Percentiles rank a stretch among this genome's conserved stretches.
Conservation (phyloP, 208 protist genomes). For the Trypanosoma theileri region DNA sequence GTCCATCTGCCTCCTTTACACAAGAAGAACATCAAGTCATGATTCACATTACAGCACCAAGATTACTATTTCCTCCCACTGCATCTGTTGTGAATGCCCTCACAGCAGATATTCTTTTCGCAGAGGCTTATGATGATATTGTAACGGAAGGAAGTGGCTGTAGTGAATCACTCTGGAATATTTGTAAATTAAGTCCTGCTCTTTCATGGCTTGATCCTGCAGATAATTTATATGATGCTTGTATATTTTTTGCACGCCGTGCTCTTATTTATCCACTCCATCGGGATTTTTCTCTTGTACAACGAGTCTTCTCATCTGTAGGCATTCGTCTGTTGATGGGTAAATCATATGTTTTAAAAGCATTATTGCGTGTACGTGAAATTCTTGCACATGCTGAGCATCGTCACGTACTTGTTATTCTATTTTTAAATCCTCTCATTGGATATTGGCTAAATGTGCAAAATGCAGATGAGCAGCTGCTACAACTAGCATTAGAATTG, state of each 20-base stretch:
- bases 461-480: slow-evolving; percentile 49
- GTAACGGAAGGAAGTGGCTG: slow-evolving; percentile 83
- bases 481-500: slow-evolving; percentile 55
- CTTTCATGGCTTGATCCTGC: slow-evolving; percentile 83
- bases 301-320: slow-evolving; percentile 69
- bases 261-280: slow-evolving; percentile 84
- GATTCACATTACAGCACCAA: slow-evolving; percentile 40
- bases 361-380: slow-evolving; percentile 67
- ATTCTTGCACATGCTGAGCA: slow-evolving; percentile 82
- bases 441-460: slow-evolving; percentile 65
- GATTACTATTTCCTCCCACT: slow-evolving; percentile 60
- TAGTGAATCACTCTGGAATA: slow-evolving; percentile 90
- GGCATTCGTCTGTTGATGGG: slow-evolving; percentile 74
- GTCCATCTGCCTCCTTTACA: slow-evolving; percentile 47
- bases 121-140: slow-evolving; percentile 88
- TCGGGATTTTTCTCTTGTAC: slow-evolving; percentile 77
- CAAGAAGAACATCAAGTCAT: slow-evolving; percentile 58
- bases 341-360: slow-evolving; percentile 62
- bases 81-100: slow-evolving; percentile 47
- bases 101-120: slow-evolving; percentile 80
- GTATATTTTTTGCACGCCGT: slow-evolving; percentile 73
- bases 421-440: slow-evolving; percentile 79
- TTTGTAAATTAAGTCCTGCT: slow-evolving; percentile 76
- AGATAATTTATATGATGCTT: slow-evolving; percentile 77
- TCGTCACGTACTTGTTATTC: slow-evolving; percentile 72